A percentile compares a stretch with the other conserved stretches of the same genome.
phyloP scores from a whole-genome alignment of 1,284 basidiomycete species.

The Rhodotorula sp. region DNA sequence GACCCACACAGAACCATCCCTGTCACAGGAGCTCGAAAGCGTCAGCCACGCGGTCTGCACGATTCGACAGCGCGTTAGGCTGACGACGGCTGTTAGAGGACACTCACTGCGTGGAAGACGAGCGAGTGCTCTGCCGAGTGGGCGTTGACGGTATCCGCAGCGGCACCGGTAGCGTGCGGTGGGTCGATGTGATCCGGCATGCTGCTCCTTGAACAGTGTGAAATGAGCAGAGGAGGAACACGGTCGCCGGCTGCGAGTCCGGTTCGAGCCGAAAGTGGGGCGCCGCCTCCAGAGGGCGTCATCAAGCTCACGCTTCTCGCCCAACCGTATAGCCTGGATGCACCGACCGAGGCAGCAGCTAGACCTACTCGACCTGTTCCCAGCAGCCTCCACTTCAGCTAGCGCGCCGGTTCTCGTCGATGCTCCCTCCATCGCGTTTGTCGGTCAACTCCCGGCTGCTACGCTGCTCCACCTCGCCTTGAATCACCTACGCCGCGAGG shows the following conservation, averaged over 20 bases:
- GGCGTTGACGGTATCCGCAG: slow-evolving; percentile 39
- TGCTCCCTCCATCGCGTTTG: slow-evolving; percentile 16
- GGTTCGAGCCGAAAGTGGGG: no score
- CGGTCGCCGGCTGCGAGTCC: neutral
- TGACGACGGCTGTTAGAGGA: neutral
- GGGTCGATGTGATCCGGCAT: slow-evolving; percentile 28
- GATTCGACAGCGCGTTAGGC: neutral
- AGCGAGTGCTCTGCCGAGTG: slow-evolving; percentile 52
- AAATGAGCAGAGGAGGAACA: neutral
- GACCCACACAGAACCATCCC: slow-evolving; percentile 30
- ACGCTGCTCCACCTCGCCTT: slow-evolving; percentile 27
- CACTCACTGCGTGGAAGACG: slow-evolving; percentile 44
- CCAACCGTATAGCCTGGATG: no score
- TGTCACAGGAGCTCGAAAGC: neutral
- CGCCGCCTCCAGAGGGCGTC: no score
- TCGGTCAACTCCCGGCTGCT: slow-evolving; percentile 20
- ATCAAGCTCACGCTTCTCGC: no score
- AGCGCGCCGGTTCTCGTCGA: neutral
- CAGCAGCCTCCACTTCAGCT: neutral
- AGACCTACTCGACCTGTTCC: slow-evolving; percentile 6
- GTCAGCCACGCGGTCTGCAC: neutral
- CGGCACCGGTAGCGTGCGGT: slow-evolving; percentile 35
- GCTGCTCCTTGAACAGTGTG: neutral
- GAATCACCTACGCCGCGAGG: slow-evolving; percentile 18
- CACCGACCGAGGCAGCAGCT: neutral